phyloP scores from a whole-genome alignment of 306 rosid species.

The Fragaria ananassa region DNA sequence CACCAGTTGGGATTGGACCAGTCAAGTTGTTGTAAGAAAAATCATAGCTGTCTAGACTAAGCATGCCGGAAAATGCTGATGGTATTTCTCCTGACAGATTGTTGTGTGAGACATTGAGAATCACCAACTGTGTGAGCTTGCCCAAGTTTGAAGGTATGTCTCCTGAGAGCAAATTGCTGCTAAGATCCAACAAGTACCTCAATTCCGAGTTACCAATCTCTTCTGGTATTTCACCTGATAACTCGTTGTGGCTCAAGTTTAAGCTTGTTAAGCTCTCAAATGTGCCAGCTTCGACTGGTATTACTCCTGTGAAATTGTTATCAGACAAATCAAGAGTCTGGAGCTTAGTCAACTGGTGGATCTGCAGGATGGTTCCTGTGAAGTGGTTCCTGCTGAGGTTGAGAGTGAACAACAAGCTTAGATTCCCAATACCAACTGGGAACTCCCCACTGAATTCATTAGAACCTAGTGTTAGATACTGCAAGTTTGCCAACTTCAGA shows the following conservation, averaged over 20 bases:
- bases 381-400: conserved; percentile 51
- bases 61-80: conserved; percentile 28
- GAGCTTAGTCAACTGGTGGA: conserved; percentile 26
- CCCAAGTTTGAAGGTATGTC: conserved; percentile 45
- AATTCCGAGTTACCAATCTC: conserved; percentile 52
- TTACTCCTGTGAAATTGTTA: conserved; percentile 42
- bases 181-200: conserved; percentile 46
- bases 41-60: conserved; percentile 43
- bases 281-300: conserved; percentile 38
- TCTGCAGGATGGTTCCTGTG: conserved; percentile 39
- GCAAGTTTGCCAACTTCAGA: conserved; percentile 34
- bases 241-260: conserved; percentile 49
- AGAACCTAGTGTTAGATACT: conserved; percentile 31
- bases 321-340: conserved; percentile 44
- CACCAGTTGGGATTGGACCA: conserved; percentile 46
- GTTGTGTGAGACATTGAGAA: conserved; percentile 61
- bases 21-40: conserved; percentile 60
- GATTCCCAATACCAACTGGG: conserved; percentile 46
- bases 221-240: conserved; percentile 45
- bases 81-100: conserved; percentile 54
- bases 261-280: conserved; percentile 29
- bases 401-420: conserved; percentile 32
- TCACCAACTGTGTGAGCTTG: conserved; percentile 39
- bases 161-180: conserved; percentile 57
- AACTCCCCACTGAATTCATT: conserved; percentile 47